phyloP scores from a whole-genome alignment of 768 basidiomycete genomes.

The Lentinus tigrinus region DNA sequence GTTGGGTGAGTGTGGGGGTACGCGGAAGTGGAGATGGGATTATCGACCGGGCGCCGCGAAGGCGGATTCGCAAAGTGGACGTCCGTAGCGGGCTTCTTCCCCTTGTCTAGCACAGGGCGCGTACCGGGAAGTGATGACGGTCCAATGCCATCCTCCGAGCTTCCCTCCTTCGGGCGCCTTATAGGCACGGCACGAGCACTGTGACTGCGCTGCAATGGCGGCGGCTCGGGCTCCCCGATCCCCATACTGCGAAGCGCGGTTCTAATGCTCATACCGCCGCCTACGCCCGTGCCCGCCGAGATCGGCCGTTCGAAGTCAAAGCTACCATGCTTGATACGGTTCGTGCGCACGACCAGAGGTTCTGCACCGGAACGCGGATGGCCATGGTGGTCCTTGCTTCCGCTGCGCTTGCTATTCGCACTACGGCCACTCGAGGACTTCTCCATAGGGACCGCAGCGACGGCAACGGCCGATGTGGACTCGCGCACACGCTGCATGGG shows the following conservation, averaged over 20 bases:
- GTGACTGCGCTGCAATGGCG: slow-evolving; percentile 19
- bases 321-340: slow-evolving; percentile 61
- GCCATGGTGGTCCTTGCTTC: slow-evolving; percentile 17
- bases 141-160: neutral
- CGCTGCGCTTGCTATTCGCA: slow-evolving; percentile 22
- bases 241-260: slow-evolving; percentile 24
- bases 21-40: slow-evolving; percentile 13
- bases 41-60: slow-evolving; percentile 16
- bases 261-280: slow-evolving; percentile 14
- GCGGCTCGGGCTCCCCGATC: slow-evolving; percentile 7
- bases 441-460: slow-evolving; percentile 24
- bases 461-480: slow-evolving; percentile 16
- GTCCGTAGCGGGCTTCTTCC: slow-evolving; percentile 5
- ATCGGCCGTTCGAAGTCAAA: slow-evolving; percentile 78
- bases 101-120: slow-evolving; percentile 1
- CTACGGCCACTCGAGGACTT: slow-evolving; percentile 26
- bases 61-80: slow-evolving; percentile 11
- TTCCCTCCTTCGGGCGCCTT: neutral
- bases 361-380: slow-evolving; percentile 14
- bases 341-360: slow-evolving; percentile 11
- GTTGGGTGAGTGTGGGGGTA: slow-evolving; percentile 1
- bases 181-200: slow-evolving; percentile 18
- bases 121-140: slow-evolving; percentile 5
- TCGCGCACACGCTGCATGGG: slow-evolving; percentile 24
- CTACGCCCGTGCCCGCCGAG: slow-evolving; percentile 14